phyloP scores from a whole-genome alignment of 768 basidiomycete species.

The Trametes maxima region DNA sequence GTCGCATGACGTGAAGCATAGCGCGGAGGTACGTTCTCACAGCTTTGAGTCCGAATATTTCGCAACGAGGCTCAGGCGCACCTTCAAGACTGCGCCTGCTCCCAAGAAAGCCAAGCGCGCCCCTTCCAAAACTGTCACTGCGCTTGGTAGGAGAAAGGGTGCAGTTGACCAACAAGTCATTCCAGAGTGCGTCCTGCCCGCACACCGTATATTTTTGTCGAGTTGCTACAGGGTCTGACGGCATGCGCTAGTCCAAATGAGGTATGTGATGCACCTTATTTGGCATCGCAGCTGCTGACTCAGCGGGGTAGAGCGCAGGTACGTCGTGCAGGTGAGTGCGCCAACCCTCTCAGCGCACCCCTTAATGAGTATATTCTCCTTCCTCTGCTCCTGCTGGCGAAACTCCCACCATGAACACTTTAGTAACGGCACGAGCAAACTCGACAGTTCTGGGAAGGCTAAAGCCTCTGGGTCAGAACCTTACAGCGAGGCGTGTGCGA shows the following conservation, averaged over 20 bases:
- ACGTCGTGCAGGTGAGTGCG: conserved; percentile 8
- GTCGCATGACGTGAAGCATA: neutral
- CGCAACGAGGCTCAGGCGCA: neutral
- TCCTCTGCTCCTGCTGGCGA: conserved; percentile 71
- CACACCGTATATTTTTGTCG: neutral
- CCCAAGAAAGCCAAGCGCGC: conserved; percentile 27
- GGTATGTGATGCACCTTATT: conserved; percentile 16
- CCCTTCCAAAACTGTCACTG: conserved; percentile 13
- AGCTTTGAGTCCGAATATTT: neutral
- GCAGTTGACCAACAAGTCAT: neutral
- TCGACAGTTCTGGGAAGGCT: conserved; percentile 18
- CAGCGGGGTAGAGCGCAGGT: conserved; percentile 9
- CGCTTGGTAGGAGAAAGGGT: conserved; percentile 11
- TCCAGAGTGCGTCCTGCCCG: conserved; percentile 2
- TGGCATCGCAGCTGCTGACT: conserved; percentile 11
- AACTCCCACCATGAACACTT: conserved; percentile 53
- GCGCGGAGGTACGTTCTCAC: conserved; percentile 4
- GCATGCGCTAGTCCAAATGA: conserved; percentile 14
- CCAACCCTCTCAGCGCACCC: neutral
- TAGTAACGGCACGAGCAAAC: conserved; percentile 21
- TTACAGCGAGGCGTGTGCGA: conserved; percentile 54
- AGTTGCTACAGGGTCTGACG: neutral
- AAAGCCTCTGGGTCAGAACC: conserved; percentile 30
- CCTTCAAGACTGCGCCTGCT: conserved; percentile 15
- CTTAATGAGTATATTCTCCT: conserved; percentile 61